Conservation (phyloP, 1,139 yeast genomes). For the Hyphopichia pseudoburtonii region DNA sequence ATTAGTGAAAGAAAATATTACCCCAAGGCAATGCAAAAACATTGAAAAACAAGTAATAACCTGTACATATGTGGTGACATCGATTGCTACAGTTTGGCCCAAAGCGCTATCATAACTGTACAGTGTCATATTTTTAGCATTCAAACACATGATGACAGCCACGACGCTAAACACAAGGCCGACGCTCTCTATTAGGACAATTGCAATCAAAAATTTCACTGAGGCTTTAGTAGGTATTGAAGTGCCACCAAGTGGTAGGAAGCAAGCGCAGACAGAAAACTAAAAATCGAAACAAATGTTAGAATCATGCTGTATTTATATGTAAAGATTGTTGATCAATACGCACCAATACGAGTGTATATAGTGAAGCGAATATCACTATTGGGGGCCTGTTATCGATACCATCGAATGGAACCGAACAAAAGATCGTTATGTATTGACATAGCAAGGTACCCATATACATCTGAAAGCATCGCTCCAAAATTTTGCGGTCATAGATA, state of each 20-base stretch:
- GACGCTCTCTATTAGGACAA: conserved; percentile 19
- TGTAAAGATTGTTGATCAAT: neutral
- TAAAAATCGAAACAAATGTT: conserved; percentile 6
- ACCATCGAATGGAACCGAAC: conserved; percentile 43
- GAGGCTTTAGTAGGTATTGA: conserved; percentile 21
- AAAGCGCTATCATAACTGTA: conserved; percentile 19
- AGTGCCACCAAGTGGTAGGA: conserved; percentile 20
- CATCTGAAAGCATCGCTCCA: conserved; percentile 20
- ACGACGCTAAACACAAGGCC: conserved; percentile 20
- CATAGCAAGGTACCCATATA: conserved; percentile 32
- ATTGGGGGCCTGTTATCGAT: conserved; percentile 40
- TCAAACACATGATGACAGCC: conserved; percentile 20
- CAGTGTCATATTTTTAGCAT: conserved; percentile 30
- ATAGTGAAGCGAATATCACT: conserved; percentile 26
- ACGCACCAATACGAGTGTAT: conserved; percentile 30
- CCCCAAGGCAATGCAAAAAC: conserved; percentile 14
- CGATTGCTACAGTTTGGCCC: conserved; percentile 13
- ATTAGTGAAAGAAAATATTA: conserved; percentile 6
- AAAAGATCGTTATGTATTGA: conserved; percentile 40
- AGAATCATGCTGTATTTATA: too few relatives aligned
- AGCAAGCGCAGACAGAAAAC: conserved; percentile 26
- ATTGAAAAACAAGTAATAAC: conserved; percentile 14
- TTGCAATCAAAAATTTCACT: conserved; percentile 11
- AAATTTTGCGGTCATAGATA: conserved; percentile 18
- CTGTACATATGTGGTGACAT: conserved; percentile 28